Percentiles rank a stretch among this genome's conserved stretches.
phyloP scores from a whole-genome alignment of 169 alveolate genomes.

The Plasmodium inui region DNA sequence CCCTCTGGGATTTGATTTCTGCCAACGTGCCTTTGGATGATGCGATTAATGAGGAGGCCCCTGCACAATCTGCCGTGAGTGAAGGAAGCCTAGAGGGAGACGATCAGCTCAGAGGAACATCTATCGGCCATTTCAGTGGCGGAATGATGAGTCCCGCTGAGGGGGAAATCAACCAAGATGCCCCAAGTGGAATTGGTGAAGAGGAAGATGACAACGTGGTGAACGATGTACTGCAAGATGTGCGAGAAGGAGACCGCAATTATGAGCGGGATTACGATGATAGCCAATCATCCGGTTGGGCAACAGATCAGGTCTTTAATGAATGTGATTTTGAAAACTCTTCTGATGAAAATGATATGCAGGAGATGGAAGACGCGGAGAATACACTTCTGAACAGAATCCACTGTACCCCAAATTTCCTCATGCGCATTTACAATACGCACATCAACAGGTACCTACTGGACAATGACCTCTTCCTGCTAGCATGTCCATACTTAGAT shows the following conservation, averaged over 20 bases:
- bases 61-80: not conserved
- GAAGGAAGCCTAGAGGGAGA: not conserved
- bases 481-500: constrained; percentile 69
- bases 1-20: constrained; percentile 46
- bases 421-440: constrained; percentile 32
- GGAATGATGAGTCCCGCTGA: not conserved
- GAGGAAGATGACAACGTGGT: not conserved
- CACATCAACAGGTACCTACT: constrained; percentile 24
- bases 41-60: not conserved
- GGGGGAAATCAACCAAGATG: not conserved
- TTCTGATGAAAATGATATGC: not conserved
- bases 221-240: not conserved
- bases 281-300: not conserved
- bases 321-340: not conserved
- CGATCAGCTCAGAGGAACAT: not conserved
- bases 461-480: constrained; percentile 16
- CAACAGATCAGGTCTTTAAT: not conserved
- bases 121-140: not conserved
- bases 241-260: not conserved
- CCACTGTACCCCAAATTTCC: constrained; percentile 1
- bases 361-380: not conserved
- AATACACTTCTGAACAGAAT: not conserved
- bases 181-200: not conserved
- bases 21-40: not conserved
- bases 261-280: not conserved